Evolutionary conservation across 75 land plant species (phyloP), one percentile per base, ranked within the genome.

Genomic region (Pseudotsuga menziesii): DNA sequence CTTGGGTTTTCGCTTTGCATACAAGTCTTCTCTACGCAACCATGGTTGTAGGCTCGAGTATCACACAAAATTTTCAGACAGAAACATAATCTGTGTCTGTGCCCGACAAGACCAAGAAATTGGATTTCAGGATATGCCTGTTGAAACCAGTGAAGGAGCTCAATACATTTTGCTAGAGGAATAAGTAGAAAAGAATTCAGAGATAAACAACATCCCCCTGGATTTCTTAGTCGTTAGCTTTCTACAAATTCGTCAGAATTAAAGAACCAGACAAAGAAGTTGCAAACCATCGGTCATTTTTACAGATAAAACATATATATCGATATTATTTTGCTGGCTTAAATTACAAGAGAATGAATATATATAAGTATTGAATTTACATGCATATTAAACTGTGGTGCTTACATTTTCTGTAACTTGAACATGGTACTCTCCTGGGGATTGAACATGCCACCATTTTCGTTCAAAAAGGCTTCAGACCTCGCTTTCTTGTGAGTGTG

Each of bases 201-300:
- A 22, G 41, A 1, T 32, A 6, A 32, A 32, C 20, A 32, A 41
- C 69, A 64, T 20, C 8, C 41, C 39, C 20, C 69, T 8, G 48
- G 88, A 80, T n/a, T 91, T 83, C 62, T 15, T 87, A 36, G 94
- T 87, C 39, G 92, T 91, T 17, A 91, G 79, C 74, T 88, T n/a
- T 91, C 67, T 91, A 91, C 27, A 77, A 81, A 17, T 90, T 91
- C 59, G 90, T 89, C 57, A 72, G 72, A 32, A 73, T 91, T 57
- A 80, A 85, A 77, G 83, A 91, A 61, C 90, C 94, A 12, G 77
- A 82, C 17, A 52, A 60, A 29, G 92, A 89, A 75, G 92, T 91
- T 27, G 77, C 92, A 29, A 78, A 78, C 39, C 94, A 91, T 56
- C 80, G 61, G 27, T 64, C 84, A 5, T 91, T 91, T 82, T 70